Base-by-base conservation (phyloP, 768 basidiomycete species). In the Panellus pusillus region DNA sequence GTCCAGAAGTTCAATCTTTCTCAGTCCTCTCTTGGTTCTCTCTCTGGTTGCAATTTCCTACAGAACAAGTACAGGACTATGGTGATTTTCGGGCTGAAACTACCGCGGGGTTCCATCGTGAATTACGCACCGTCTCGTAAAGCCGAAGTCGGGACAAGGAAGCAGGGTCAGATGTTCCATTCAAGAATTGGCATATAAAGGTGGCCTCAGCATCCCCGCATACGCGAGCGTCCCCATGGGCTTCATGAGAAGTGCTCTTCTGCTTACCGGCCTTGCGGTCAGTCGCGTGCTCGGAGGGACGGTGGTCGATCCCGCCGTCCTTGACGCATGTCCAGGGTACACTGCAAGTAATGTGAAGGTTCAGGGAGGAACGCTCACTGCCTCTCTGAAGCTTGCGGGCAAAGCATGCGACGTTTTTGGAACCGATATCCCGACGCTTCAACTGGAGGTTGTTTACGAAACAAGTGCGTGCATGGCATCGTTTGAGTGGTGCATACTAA, bases 241-340 rank as follows among this genome's bases (percentile, higher is more conserved):
- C 32, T 9, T 35, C 7, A 35, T 35, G 32, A 9, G 32, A 14
- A 35, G 3, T 14, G 32, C 32, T 35, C 14, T 57, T 41, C 40
- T 54, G 2, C 46, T 57, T n/a, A 32, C 45, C 19, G 44, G 42
- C 28, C 29, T 61, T 20, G 47, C 48, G 12, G 47, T 57, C 52
- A 29, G 31, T 28, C 27, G 50, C 15, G 56, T 44, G 12, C 41
- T 55, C 28, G 63, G 44, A 13, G 61, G 59, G 9, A 54, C 61
- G 17, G 58, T 45, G 32, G 47, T 59, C 44, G 60, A 67, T 40
- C 72, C 74, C 5, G 57, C 61, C 14, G 63, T 72, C 7, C 73
- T 84, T 35, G 82, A 84, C 60, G 75, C 78, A 1, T 87, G 84
- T 63, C 76, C 83, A 1, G 84, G 86, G 14, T 86, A 87, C 66